Evolutionary conservation across 2,329 filamentous ascomycete species (phyloP), one percentile per base, ranked within the genome.

Genomic region (Apiospora aurea): DNA sequence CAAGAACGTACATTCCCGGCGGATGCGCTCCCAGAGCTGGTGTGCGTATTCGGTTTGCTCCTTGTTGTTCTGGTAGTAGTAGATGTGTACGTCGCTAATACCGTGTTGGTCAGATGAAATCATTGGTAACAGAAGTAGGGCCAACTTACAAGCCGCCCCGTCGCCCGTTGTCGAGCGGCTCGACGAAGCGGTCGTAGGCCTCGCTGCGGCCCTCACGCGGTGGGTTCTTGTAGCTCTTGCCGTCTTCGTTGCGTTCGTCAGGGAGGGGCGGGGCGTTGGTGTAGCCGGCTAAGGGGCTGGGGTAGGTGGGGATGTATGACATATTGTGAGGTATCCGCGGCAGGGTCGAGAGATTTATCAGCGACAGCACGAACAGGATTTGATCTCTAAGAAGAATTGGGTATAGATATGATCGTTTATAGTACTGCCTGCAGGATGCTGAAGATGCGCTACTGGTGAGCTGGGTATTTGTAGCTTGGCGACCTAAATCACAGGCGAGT

Each of bases 31-130:
- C 88, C 92, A 94, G 0, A 97, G 85, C 64, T 92, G 91, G 41
- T 83, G 86, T 0, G 94, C 94, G 78, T 92, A 96, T 47, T 88
- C 84, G 0, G 82, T 80, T 78, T 97, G 93, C 7, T 85, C 83
- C 0, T 87, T 80, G 73, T 92, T 92, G 64, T 84, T 86, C 78
- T 91, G 89, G 74, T 91, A 89, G 81, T 94, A 94, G 83, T 97
- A 97, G 77, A 97, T 91, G 81, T 97, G 95, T 21, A 97, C 83
- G 79, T 97, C 95, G 75, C 88, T 91, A 14, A 34, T 49, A n/a
- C 21, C 18, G n/a, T 26, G 64, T 64, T 53, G 49, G 26, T 70
- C 64, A 67, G 61, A 57, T 57, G 51, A 34, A 1, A 26, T 34
- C 53, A 14, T 21, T 38, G 29, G 29, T 4, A 11, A 21, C 3